Evolutionary conservation across 768 basidiomycete genomes (phyloP), one percentile per base, ranked within the genome.

Genomic region (Pholiota molesta): DNA sequence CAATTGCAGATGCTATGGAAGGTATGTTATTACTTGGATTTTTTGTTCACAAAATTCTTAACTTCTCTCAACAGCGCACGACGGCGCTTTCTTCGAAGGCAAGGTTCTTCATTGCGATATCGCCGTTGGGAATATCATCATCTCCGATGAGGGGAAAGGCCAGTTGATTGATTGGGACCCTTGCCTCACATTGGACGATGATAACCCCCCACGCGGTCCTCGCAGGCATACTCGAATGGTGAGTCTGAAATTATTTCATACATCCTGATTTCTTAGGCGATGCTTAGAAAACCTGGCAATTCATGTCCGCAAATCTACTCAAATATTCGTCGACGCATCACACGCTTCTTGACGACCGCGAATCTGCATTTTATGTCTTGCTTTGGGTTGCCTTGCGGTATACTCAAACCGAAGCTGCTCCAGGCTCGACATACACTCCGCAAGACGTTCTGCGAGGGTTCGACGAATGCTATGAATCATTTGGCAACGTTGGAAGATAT

Each of bases 1-100:
- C 56, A 5, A 49, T 72, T 14, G 47, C 49, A 1, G 66, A 71
- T 52, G 67, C 70, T 16, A 53, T 66, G 26, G 42, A 52, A 57
- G 63, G 68, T n/a, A n/a, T n/a, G n/a, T n/a, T 65, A 44, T 52
- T 17, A 40, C 3, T 40, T 13, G 2, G 39, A 2, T 40, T 17
- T 40, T 40, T 11, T 40, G 17, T 11, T 40, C 4, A 9, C 35
- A 35, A 35, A 10, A 3, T 14, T 42, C 6, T 42, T 14, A 19
- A 17, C 1, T 8, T 5, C 1, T 42, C 2, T n/a, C 40, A 16
- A 42, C 40, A 42, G 40, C 40, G 2, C 40, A 42, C 17, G 40
- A 42, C 17, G 40, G 17, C 7, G 40, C 40, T 5, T 42, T 3
- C n/a, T 19, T 17, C 16, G n/a, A 42, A 1, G 10, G 40, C 17